Evolutionary conservation across 164 flowering plant species (phyloP).

Genomic region (Umbilicus rupestris): DNA sequence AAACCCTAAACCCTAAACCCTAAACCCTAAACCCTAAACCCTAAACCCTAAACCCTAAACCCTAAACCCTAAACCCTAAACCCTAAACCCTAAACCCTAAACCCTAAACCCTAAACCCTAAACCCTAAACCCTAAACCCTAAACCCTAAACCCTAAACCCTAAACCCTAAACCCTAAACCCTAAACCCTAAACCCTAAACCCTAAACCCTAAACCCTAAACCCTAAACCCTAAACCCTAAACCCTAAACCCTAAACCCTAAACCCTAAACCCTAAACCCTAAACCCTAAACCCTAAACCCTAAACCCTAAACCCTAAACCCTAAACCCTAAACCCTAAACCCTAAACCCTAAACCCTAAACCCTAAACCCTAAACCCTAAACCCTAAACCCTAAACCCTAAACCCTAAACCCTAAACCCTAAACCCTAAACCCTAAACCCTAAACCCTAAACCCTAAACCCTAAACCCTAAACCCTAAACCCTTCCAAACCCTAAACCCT

Average conservation of each 20-base stretch:
- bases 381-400: conserved; percentile 17
- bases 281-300: conserved; percentile 17
- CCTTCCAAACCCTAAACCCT: too few species aligned
- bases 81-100: conserved; percentile 16
- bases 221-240: conserved; percentile 16
- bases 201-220: conserved; percentile 13
- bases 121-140: conserved; percentile 17
- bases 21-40: conserved; percentile 16
- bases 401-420: conserved; percentile 16
- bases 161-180: conserved; percentile 15
- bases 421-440: conserved; percentile 9
- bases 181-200: conserved; percentile 11
- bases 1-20: conserved; percentile 14
- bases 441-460: background rate
- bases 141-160: conserved; percentile 20
- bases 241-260: conserved; percentile 14
- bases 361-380: conserved; percentile 11
- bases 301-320: conserved; percentile 16
- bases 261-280: conserved; percentile 14
- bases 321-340: conserved; percentile 20
- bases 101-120: conserved; percentile 19
- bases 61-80: conserved; percentile 13
- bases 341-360: conserved; percentile 17
- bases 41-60: conserved; percentile 15
- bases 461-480: conserved; percentile 1